Evolutionary conservation across 2,329 filamentous ascomycete genomes (phyloP).

Genomic region (Claviceps africana): DNA sequence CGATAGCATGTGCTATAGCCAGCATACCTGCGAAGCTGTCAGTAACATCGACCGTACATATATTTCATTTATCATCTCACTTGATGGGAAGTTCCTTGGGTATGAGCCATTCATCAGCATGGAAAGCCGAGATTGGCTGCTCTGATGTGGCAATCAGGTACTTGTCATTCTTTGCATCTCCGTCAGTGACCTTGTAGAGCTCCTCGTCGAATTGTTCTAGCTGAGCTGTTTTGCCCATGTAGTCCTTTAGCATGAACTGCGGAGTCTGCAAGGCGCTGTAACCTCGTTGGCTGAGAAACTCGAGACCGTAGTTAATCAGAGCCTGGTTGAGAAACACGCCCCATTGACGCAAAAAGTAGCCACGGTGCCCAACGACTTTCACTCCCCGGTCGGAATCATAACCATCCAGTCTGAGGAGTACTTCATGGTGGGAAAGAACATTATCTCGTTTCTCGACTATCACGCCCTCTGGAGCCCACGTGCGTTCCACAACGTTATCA

Average conservation of each 20-base stretch:
- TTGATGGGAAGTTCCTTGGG: conserved; percentile 78
- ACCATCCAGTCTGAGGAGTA: conserved; percentile 73
- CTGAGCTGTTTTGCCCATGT: conserved; percentile 97
- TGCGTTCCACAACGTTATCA: conserved; percentile 63
- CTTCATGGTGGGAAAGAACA: conserved; percentile 84
- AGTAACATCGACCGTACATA: not conserved
- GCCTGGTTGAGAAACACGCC: conserved; percentile 87
- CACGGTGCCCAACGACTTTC: conserved; percentile 87
- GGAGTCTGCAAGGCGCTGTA: conserved; percentile 77
- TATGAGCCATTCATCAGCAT: conserved; percentile 86
- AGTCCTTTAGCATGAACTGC: conserved; percentile 86
- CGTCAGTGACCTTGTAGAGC: conserved; percentile 88
- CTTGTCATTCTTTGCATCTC: conserved; percentile 80
- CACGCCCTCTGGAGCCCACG: conserved; percentile 67
- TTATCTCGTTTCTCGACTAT: conserved; percentile 56
- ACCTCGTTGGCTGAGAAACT: conserved; percentile 70
- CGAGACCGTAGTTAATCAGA: conserved; percentile 84
- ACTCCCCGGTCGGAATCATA: conserved; percentile 88
- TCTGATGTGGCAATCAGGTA: conserved; percentile 69
- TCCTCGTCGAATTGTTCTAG: conserved; percentile 96
- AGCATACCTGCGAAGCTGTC: conserved; percentile 55
- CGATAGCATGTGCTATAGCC: conserved; percentile 93
- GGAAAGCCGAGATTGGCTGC: conserved; percentile 85
- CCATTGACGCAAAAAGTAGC: conserved; percentile 83
- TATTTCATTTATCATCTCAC: conserved; percentile 21